Evolutionary conservation across 2,329 filamentous ascomycete species (phyloP).

Genomic region (Aspergillus sp.): DNA sequence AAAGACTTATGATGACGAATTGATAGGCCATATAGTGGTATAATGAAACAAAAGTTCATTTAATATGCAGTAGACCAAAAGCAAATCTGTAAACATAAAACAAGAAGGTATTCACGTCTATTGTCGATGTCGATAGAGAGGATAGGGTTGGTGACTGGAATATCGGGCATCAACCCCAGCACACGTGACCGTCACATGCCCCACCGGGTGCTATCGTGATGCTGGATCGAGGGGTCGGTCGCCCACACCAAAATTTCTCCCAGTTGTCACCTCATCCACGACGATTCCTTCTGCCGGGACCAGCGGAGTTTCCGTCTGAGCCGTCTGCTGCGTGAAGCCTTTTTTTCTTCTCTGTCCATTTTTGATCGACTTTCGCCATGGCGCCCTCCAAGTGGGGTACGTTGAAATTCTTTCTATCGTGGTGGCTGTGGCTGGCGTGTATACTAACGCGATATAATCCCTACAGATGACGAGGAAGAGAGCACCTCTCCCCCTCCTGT

Average conservation of each 20-base stretch:
- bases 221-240: slow-evolving; percentile 6
- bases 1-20: slow-evolving; percentile 26
- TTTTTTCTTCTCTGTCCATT: slow-evolving; percentile 6
- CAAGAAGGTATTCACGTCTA: too few species aligned
- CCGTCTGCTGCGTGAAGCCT: neutral
- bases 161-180: slow-evolving; percentile 14
- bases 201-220: slow-evolving; percentile 14
- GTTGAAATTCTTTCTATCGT: slow-evolving; percentile 20
- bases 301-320: neutral
- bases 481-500: slow-evolving; percentile 47
- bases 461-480: slow-evolving; percentile 51
- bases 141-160: slow-evolving; percentile 1
- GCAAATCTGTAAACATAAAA: too few species aligned
- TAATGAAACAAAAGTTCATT: slow-evolving; percentile 20
- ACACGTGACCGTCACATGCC: slow-evolving; percentile 20
- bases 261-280: slow-evolving; percentile 4
- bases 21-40: slow-evolving; percentile 21
- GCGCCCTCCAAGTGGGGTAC: slow-evolving; percentile 51
- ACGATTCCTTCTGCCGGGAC: slow-evolving; percentile 1
- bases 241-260: slow-evolving; percentile 8
- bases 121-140: too few species aligned
- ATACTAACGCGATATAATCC: slow-evolving; percentile 7
- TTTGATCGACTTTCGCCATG: slow-evolving; percentile 32
- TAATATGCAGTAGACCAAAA: neutral
- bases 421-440: neutral